A percentile compares a stretch with the other conserved stretches of the same genome.
phyloP scores from a whole-genome alignment of 2,329 filamentous ascomycete species.

The Microdochium paspali region DNA sequence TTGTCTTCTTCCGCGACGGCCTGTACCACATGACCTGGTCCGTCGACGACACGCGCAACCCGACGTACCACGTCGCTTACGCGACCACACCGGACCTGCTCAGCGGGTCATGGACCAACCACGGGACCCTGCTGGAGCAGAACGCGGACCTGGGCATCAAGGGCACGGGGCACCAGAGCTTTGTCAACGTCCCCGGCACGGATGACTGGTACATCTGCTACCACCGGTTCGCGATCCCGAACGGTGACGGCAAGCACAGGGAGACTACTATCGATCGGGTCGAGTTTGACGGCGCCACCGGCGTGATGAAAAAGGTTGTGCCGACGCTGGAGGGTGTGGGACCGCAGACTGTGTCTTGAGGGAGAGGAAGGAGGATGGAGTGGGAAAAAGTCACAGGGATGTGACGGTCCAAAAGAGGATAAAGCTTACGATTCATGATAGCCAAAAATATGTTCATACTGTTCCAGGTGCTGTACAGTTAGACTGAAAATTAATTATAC shows the following conservation, averaged over 20 bases:
- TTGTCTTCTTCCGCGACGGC: slow-evolving; percentile 32
- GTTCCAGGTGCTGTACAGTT: too few species aligned
- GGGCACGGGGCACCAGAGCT: slow-evolving; percentile 33
- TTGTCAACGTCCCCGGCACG: slow-evolving; percentile 33
- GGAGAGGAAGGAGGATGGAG: neutral
- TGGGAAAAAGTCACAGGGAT: neutral
- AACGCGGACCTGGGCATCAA: slow-evolving; percentile 29
- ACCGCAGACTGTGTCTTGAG: neutral
- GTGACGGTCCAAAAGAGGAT: neutral
- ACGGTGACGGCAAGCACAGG: slow-evolving; percentile 30
- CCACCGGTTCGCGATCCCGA: slow-evolving; percentile 34
- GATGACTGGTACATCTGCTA: slow-evolving; percentile 41
- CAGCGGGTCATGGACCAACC: slow-evolving; percentile 33
- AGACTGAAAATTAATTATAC: too few species aligned
- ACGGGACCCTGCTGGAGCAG: slow-evolving; percentile 32
- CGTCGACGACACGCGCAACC: slow-evolving; percentile 34
- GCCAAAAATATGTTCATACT: too few species aligned
- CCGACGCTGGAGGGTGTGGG: slow-evolving; percentile 20
- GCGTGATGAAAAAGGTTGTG: slow-evolving; percentile 25
- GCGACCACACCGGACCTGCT: slow-evolving; percentile 24
- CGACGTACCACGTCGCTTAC: slow-evolving; percentile 36
- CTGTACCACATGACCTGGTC: slow-evolving; percentile 39
- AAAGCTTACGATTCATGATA: too few species aligned
- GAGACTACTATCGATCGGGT: slow-evolving; percentile 33
- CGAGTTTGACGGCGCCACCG: slow-evolving; percentile 24